Evolutionary conservation across 192 early-diverging fungal species (phyloP).

Genomic region (Thamnidium elegans): DNA sequence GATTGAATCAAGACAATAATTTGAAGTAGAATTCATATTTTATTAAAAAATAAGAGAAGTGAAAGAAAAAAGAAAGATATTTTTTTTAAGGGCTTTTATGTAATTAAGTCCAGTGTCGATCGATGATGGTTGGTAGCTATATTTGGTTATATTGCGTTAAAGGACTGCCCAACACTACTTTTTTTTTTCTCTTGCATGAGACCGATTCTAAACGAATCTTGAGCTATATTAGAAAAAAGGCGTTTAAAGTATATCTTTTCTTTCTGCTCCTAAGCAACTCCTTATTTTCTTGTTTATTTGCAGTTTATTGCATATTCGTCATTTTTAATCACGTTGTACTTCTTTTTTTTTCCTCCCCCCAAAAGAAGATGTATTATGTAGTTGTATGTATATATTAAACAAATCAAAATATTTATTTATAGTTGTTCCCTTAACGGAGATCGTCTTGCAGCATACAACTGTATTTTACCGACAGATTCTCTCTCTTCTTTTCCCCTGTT

Average conservation of each 20-base stretch:
- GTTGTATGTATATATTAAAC: background rate
- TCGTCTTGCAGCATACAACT: no score
- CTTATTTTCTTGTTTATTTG: conserved; percentile 18
- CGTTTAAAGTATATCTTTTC: background rate
- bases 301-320: conserved; percentile 18
- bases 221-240: background rate
- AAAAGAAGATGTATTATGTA: background rate
- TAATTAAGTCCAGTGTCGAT: conserved; percentile 23
- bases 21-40: conserved; percentile 6
- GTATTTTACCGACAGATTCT: no score
- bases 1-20: conserved; percentile 20
- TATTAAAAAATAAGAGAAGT: background rate
- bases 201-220: conserved; percentile 26
- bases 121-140: conserved; percentile 16
- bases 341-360: background rate
- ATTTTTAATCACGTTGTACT: conserved; percentile 25
- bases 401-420: no score
- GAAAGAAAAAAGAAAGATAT: conserved; percentile 1
- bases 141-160: conserved; percentile 27
- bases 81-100: conserved; percentile 13
- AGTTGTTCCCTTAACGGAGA: no score
- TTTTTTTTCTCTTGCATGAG: conserved; percentile 12
- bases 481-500: no score
- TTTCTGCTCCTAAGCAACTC: conserved; percentile 5
- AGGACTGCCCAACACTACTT: conserved; percentile 13